Evolutionary conservation across 257 asterid species (phyloP), one percentile per base, ranked within the genome.

Genomic region (Solanum habrochaites): DNA sequence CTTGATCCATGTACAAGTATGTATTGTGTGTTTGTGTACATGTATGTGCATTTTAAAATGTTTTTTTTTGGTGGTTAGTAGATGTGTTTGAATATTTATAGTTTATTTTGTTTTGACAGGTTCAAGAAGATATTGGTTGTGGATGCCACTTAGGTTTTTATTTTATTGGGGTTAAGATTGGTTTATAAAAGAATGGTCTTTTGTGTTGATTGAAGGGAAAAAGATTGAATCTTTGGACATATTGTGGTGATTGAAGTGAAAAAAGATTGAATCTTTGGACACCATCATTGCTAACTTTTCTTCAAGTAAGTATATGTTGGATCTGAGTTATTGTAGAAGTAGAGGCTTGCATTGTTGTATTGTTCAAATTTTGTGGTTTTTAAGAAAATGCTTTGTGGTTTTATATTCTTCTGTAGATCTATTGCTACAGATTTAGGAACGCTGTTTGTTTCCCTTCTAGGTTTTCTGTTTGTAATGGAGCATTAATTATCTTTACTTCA

Each of bases 241-340:
- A 75, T 86, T 86, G 45, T 81, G 86, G 67, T 88, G 85, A 88
- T 89, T 80, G 87, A 82, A 67, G 89, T 35, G 66, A 16, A 84
- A 42, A 82, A 85, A 72, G 56, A 86, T 62, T 85, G 89, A 85
- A 86, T 60, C 81, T 88, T 90, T 88, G 71, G 85, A 88, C 85
- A 81, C 31, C 45, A 47, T 81, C 42, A 78, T 81, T 81, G 85
- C 8, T 81, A 37, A 49, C 18, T 49, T 87, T 87, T 80, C 82
- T 88, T 88, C 83, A 88, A 85, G 98, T 94, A 91, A 94, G 95
- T 93, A 88, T 74, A 88, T 74, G 71, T 88, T 94, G 94, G 98
- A 95, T 93, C 95, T 91, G 93, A 89, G 89, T 90, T 90, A 25
- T 71, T 82, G 85, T 82, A 25, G n/a, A 35, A 66, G 39, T 72